Percentiles rank a stretch among this genome's conserved stretches.
phyloP scores from a whole-genome alignment of 2,329 filamentous ascomycete genomes.

The Parafenestella ontariensis region DNA sequence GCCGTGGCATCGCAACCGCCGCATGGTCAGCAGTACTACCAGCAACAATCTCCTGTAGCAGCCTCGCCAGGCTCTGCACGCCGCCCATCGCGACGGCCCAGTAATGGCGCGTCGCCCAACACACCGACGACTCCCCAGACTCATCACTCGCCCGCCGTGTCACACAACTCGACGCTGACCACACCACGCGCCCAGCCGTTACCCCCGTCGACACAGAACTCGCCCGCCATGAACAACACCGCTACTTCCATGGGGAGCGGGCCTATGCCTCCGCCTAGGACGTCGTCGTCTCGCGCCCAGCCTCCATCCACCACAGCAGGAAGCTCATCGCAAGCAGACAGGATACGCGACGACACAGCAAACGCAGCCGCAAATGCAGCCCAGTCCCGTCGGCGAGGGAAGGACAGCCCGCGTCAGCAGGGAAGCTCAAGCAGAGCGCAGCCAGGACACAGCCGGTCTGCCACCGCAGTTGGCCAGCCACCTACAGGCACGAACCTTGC shows the following conservation, averaged over 20 bases:
- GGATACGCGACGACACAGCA: slow-evolving; percentile 24
- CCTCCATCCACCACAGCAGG: slow-evolving; percentile 27
- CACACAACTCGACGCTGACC: slow-evolving; percentile 44
- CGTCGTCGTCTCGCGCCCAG: slow-evolving; percentile 71
- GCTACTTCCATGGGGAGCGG: slow-evolving; percentile 64
- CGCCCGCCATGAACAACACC: slow-evolving; percentile 55
- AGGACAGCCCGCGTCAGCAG: slow-evolving; percentile 52
- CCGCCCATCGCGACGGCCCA: slow-evolving; percentile 44
- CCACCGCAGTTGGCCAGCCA: slow-evolving; percentile 60
- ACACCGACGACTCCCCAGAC: slow-evolving; percentile 45
- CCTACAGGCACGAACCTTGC: slow-evolving; percentile 63
- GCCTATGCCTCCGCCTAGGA: slow-evolving; percentile 77
- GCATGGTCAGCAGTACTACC: slow-evolving; percentile 44
- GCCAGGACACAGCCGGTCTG: slow-evolving; percentile 54
- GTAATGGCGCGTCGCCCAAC: slow-evolving; percentile 52
- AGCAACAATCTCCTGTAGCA: slow-evolving; percentile 35
- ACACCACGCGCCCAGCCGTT: slow-evolving; percentile 54
- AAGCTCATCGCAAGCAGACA: slow-evolving; percentile 34
- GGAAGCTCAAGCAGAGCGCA: slow-evolving; percentile 39
- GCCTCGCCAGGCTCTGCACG: slow-evolving; percentile 47
- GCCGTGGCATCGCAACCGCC: slow-evolving; percentile 46
- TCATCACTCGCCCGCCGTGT: slow-evolving; percentile 43
- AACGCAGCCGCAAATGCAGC: slow-evolving; percentile 30
- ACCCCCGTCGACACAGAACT: slow-evolving; percentile 51
- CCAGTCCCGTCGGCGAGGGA: slow-evolving; percentile 57